Conservation (phyloP, 495 filamentous ascomycete genomes). For the Xylaria nigripes region DNA sequence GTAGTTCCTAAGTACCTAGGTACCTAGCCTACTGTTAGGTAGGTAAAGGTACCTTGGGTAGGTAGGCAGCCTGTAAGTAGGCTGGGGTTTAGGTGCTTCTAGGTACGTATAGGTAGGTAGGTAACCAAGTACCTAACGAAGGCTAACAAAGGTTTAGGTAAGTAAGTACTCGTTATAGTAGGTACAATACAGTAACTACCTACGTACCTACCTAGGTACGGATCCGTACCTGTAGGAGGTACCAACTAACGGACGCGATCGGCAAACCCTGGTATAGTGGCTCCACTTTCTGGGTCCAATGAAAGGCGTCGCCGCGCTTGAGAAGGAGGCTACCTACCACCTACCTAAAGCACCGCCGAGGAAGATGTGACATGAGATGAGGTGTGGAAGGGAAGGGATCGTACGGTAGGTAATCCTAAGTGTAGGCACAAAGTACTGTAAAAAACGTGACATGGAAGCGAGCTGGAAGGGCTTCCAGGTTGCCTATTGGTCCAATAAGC, state of each 20-base stretch:
- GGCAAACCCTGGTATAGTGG: constrained; percentile 18
- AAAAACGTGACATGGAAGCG: constrained; percentile 9
- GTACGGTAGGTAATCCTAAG: background rate
- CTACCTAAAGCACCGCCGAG: constrained; percentile 12
- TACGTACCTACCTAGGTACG: background rate
- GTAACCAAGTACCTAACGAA: too few species aligned
- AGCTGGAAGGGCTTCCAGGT: constrained; percentile 5
- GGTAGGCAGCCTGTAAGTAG: too few species aligned
- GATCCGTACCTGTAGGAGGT: background rate
- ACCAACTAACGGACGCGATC: constrained; percentile 17
- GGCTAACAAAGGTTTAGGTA: too few species aligned
- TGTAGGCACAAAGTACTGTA: constrained; percentile 4
- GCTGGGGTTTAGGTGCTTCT: too few species aligned
- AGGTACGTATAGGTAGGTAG: too few species aligned
- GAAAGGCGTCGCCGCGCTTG: constrained; percentile 31
- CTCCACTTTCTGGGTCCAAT: constrained; percentile 17
- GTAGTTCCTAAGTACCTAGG: too few species aligned
- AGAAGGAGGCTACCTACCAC: constrained; percentile 8
- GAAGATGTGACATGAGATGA: constrained; percentile 3
- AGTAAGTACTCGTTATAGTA: too few species aligned
- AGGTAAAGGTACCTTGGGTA: too few species aligned
- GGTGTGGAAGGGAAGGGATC: background rate
- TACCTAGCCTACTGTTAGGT: too few species aligned
- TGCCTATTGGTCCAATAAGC: background rate
- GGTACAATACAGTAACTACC: too few species aligned